Evolutionary conservation across 257 asterid genomes (phyloP).

Genomic region (Buddleja alternifolia): DNA sequence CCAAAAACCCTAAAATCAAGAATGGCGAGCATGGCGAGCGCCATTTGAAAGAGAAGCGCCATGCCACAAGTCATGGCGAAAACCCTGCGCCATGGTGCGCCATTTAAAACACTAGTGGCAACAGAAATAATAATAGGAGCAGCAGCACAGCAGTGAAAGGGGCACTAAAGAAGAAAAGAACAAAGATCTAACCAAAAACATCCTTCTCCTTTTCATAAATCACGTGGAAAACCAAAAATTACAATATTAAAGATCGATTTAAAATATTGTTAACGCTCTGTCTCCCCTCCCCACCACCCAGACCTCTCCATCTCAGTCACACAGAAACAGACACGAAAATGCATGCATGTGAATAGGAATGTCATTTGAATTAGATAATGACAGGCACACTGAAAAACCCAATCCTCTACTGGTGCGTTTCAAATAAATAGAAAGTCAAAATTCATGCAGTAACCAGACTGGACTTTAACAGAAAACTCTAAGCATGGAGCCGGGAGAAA

Average conservation of each 20-base stretch:
- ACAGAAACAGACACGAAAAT: neutral
- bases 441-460: neutral
- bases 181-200: neutral
- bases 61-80: too few species aligned
- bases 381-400: slow-evolving; percentile 14
- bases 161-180: slow-evolving; percentile 10
- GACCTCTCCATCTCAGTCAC: neutral
- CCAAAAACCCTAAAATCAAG: too few species aligned
- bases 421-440: neutral
- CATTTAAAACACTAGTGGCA: too few species aligned
- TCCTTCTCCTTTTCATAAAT: slow-evolving; percentile 3
- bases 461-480: slow-evolving; percentile 1
- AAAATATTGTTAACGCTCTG: neutral
- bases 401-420: slow-evolving; percentile 4
- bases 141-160: neutral
- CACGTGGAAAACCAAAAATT: neutral
- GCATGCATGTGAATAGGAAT: slow-evolving; percentile 5
- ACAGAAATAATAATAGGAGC: neutral
- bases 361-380: slow-evolving; percentile 2
- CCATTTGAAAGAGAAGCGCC: too few species aligned
- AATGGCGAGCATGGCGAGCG: too few species aligned
- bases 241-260: neutral
- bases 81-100: too few species aligned
- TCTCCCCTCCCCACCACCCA: neutral
- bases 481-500: neutral